Evolutionary conservation across 805 yeast species (phyloP).

Genomic region (Pichia occidentalis): DNA sequence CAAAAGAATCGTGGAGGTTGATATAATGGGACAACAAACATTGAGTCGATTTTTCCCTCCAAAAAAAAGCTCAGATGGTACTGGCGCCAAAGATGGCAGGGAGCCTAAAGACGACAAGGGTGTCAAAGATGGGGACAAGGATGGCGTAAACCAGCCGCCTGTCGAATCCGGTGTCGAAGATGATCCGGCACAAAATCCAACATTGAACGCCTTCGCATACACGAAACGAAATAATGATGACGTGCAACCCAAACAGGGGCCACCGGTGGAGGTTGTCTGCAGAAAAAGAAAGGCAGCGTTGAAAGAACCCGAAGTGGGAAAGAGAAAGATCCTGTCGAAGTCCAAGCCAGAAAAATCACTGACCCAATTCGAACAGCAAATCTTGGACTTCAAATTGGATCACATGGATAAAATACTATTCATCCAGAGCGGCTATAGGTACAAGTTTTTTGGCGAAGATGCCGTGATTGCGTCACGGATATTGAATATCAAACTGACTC

Average conservation of each 20-base stretch:
- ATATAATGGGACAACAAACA: slow-evolving; percentile 16
- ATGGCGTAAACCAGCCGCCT: too few relatives aligned
- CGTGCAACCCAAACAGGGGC: too few relatives aligned
- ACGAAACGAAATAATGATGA: too few relatives aligned
- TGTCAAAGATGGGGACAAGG: too few relatives aligned
- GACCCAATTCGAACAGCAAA: slow-evolving; percentile 81
- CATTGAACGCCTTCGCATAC: slow-evolving; percentile 2
- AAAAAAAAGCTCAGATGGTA: background rate
- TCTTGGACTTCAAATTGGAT: slow-evolving; percentile 52
- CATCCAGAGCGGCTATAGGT: slow-evolving; percentile 89
- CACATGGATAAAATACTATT: slow-evolving; percentile 68
- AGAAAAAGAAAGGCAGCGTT: too few relatives aligned
- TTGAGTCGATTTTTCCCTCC: slow-evolving; percentile 21
- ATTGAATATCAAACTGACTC: slow-evolving; percentile 63
- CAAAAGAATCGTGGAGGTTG: too few relatives aligned
- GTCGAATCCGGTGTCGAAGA: too few relatives aligned
- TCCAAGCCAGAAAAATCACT: slow-evolving; percentile 25
- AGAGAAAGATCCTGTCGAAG: background rate
- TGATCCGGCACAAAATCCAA: too few relatives aligned
- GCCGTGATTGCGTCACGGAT: slow-evolving; percentile 64
- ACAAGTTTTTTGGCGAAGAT: slow-evolving; percentile 79
- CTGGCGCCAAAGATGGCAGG: background rate
- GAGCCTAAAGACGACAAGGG: slow-evolving; percentile 5
- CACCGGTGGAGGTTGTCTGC: too few relatives aligned
- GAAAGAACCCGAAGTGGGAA: background rate